Evolutionary conservation across 2,329 filamentous ascomycete genomes (phyloP), one percentile per base, ranked within the genome.

Genomic region (Aspergillus felis): DNA sequence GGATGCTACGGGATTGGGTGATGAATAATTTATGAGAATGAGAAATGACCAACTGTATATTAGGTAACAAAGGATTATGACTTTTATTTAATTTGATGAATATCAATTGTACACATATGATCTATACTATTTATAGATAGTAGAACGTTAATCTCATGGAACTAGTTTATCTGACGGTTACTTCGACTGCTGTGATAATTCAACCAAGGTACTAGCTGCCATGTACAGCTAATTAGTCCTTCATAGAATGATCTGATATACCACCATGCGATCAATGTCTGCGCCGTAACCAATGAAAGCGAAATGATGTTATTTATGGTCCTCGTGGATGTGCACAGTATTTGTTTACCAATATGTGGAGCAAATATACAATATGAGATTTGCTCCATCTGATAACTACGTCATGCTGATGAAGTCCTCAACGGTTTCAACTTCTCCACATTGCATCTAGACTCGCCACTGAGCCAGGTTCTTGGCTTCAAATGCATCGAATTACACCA

Each of bases 1-100:
- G 75, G 57, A 70, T 51, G 69, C 75, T 29, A 58, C 79, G 6
- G 76, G 76, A 38, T 56, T 78, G 62, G 69, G 74, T 61, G 68
- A 70, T 24, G 66, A 72, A 55, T 59, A 62, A 44, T n/a, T 10
- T 44, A 20, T 22, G 41, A 22, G 7, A 22, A 20, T 17, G 32
- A 35, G 14, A 7, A 24, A 46, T 20, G 22, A 22, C 20, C 20
- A 22, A 7, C 14, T 46, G 20, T 46, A 46, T 46, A 46, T 24
- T 46, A 46, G 42, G 8, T 44, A 14, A 46, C 10, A 5, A 24
- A 20, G n/a, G 22, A 46, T 46, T 22, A 46, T 46, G 22, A 20
- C 8, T 10, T 9, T 7, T 22, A 44, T 4, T 22, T 20, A 10
- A 10, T 44, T 20, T n/a, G 5, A 17, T 20, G 38, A 20, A 8